phyloP scores from a whole-genome alignment of 345 rosid species.

The Pistacia vera region DNA sequence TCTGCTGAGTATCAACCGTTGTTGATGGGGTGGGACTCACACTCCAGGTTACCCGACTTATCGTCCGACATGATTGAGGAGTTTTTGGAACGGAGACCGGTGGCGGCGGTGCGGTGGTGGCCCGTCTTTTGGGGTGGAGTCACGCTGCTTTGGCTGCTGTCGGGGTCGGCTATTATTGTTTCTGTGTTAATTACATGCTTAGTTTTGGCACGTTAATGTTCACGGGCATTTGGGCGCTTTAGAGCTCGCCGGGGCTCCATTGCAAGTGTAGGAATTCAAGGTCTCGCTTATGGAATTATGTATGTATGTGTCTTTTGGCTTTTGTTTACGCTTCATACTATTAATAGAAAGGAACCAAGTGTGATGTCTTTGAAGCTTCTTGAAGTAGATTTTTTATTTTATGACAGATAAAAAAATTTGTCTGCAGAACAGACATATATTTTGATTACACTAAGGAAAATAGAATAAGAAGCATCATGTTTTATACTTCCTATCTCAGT shows the following conservation, averaged over 20 bases:
- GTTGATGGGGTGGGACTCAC: slow-evolving; percentile 58
- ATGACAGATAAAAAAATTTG: too few relatives aligned
- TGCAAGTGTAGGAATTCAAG: slow-evolving; percentile 88
- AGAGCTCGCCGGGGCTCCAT: slow-evolving; percentile 35
- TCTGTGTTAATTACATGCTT: slow-evolving; percentile 81
- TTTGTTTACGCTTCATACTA: background rate
- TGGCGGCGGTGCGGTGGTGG: slow-evolving; percentile 64
- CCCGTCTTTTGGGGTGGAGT: slow-evolving; percentile 59
- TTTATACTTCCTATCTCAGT: too few relatives aligned
- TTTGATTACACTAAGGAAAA: too few relatives aligned
- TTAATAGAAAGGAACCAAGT: too few relatives aligned
- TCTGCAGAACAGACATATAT: too few relatives aligned
- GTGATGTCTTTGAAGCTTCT: too few relatives aligned
- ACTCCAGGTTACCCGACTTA: slow-evolving; percentile 47
- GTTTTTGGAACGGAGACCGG: slow-evolving; percentile 41
- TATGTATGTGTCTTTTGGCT: too few relatives aligned
- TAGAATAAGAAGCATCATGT: too few relatives aligned
- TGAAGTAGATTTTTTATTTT: too few relatives aligned
- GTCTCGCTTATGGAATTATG: slow-evolving; percentile 96
- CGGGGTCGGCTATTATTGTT: slow-evolving; percentile 71
- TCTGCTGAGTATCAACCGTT: slow-evolving; percentile 25
- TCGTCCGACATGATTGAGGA: slow-evolving; percentile 70
- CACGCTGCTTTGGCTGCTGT: slow-evolving; percentile 61
- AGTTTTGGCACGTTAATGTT: slow-evolving; percentile 81
- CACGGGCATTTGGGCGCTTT: background rate